Conservation (phyloP, 192 early-diverging fungal species). For the Helicostylum pulchrum region DNA sequence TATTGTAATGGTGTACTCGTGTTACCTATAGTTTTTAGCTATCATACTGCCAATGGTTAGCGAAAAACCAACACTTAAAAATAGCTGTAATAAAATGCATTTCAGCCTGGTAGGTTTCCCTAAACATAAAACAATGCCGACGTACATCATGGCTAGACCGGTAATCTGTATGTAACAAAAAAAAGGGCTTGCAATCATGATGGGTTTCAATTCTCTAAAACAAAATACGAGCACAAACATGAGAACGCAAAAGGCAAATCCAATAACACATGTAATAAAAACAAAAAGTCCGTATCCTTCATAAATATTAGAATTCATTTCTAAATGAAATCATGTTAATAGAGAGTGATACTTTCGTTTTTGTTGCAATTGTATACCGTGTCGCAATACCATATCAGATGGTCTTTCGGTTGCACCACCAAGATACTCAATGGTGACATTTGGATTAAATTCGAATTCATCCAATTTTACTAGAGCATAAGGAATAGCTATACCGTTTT, state of each 20-base stretch:
- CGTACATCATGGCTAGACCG: slow-evolving; percentile 39
- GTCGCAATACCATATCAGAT: slow-evolving; percentile 20
- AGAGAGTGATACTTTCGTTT: too few species aligned
- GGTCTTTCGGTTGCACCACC: slow-evolving; percentile 33
- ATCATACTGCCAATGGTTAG: slow-evolving; percentile 48
- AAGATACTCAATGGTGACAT: slow-evolving; percentile 32
- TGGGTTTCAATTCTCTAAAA: slow-evolving; percentile 35
- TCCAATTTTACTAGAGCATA: slow-evolving; percentile 38
- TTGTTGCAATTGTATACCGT: background rate
- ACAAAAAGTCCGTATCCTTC: slow-evolving; percentile 34
- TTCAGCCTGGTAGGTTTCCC: slow-evolving; percentile 21
- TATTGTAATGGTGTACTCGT: too few species aligned
- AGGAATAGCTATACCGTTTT: slow-evolving; percentile 26
- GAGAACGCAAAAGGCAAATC: slow-evolving; percentile 29
- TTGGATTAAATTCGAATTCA: slow-evolving; percentile 27
- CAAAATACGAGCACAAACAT: slow-evolving; percentile 36
- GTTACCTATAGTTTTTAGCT: slow-evolving; percentile 46
- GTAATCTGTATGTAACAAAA: slow-evolving; percentile 42
- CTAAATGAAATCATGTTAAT: background rate
- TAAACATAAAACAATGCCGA: slow-evolving; percentile 28
- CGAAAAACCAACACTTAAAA: slow-evolving; percentile 39
- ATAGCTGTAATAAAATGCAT: slow-evolving; percentile 36
- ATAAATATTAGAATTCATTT: slow-evolving; percentile 31
- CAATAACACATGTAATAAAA: slow-evolving; percentile 26
- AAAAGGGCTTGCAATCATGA: slow-evolving; percentile 44